Conservation (phyloP, 106 monocot genomes). For the Acorus calamus region DNA sequence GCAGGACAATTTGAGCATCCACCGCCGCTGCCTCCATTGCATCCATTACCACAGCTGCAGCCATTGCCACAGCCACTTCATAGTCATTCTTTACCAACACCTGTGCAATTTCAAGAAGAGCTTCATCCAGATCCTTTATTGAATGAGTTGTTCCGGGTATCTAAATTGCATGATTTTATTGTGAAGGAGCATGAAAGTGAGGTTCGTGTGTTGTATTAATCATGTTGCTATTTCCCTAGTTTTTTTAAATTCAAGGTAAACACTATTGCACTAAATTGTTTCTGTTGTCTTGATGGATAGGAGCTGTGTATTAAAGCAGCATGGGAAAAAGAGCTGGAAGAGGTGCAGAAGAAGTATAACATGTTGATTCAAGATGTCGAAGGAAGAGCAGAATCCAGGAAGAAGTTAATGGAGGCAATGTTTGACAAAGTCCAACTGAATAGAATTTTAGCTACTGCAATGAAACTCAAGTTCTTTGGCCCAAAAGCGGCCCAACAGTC, state of each 20-base stretch:
- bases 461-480: too few species aligned
- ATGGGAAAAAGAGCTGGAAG: conserved; percentile 43
- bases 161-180: conserved; percentile 24
- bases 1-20: too few species aligned
- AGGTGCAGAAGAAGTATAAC: conserved; percentile 48
- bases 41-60: too few species aligned
- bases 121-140: conserved; percentile 24
- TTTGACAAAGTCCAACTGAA: conserved; percentile 50
- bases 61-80: too few species aligned
- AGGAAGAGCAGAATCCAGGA: conserved; percentile 20
- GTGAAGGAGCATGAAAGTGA: conserved; percentile 38
- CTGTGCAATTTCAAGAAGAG: conserved; percentile 11
- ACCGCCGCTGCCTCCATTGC: too few species aligned
- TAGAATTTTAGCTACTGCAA: conserved; percentile 29
- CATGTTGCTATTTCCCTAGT: not conserved
- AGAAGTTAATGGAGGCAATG: conserved; percentile 26
- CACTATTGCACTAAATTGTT: not conserved
- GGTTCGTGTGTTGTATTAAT: conserved; percentile 15
- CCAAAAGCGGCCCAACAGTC: too few species aligned
- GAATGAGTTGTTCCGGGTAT: conserved; percentile 56
- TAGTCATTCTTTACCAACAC: conserved; percentile 9
- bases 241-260: not conserved
- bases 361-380: conserved; percentile 35
- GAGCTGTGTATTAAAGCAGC: conserved; percentile 26
- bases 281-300: conserved; percentile 22